phyloP scores from a whole-genome alignment of 1,139 yeast species.

The Yamadazyma diddensiae region DNA sequence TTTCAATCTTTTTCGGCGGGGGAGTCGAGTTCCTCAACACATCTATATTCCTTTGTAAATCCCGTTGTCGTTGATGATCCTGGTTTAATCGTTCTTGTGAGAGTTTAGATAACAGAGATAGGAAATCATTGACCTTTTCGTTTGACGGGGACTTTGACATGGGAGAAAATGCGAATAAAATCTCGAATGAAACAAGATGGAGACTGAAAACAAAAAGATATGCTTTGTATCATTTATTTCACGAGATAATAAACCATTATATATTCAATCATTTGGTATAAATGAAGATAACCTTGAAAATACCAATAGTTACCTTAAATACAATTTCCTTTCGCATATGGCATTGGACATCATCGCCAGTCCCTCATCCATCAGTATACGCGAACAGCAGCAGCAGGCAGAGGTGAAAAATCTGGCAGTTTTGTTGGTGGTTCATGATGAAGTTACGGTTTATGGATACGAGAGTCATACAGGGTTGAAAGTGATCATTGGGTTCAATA shows the following conservation, averaged over 20 bases:
- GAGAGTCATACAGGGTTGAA: constrained; percentile 63
- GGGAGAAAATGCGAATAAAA: neutral
- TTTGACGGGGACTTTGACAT: constrained; percentile 11
- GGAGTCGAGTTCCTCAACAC: constrained; percentile 3
- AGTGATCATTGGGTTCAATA: constrained; percentile 48
- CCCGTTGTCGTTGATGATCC: constrained; percentile 12
- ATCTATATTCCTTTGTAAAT: constrained; percentile 10
- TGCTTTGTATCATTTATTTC: constrained; percentile 54
- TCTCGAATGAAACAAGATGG: neutral
- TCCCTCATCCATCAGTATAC: constrained; percentile 39
- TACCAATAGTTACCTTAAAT: constrained; percentile 49
- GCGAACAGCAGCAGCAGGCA: constrained; percentile 38
- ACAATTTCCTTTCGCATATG: constrained; percentile 65
- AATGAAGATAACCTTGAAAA: constrained; percentile 8
- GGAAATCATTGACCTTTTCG: constrained; percentile 14
- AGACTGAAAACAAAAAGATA: constrained; percentile 18
- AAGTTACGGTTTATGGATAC: constrained; percentile 57
- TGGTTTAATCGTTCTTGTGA: constrained; percentile 13
- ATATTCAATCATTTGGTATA: constrained; percentile 50
- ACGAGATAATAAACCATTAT: constrained; percentile 55
- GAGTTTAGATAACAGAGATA: constrained; percentile 13
- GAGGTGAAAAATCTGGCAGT: constrained; percentile 22
- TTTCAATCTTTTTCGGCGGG: constrained; percentile 1
- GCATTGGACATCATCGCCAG: constrained; percentile 62
- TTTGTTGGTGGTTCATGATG: constrained; percentile 59